These are phyloP conservation scores for Turnera subulata DNA, from an alignment of 345 rosid species.

Conservation along the genomic window DNA sequence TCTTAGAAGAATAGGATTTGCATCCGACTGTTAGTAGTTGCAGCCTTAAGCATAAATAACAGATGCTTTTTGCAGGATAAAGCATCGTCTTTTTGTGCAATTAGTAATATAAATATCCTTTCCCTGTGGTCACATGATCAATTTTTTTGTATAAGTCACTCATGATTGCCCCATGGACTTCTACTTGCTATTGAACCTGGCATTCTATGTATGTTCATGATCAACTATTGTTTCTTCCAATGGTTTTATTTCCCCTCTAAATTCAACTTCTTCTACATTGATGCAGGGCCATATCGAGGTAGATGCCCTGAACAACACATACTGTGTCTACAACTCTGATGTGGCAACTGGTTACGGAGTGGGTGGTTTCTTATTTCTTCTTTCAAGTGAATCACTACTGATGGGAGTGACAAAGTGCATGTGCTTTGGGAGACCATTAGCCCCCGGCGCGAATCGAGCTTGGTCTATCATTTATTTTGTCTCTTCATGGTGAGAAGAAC, in stretches of 20 bases:
- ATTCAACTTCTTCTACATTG: conserved; percentile 9
- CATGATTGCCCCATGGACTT: too few relatives aligned
- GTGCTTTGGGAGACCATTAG: conserved; percentile 88
- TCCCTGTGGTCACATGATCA: too few relatives aligned
- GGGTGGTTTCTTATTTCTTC: conserved; percentile 88
- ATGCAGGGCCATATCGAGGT: conserved; percentile 50
- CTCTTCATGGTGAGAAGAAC: conserved; percentile 68
- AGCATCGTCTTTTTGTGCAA: too few relatives aligned
- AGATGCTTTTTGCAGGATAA: too few relatives aligned
- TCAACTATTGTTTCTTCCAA: too few relatives aligned
- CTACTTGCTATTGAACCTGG: too few relatives aligned
- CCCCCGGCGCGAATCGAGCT: conserved; percentile 80
- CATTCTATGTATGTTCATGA: too few relatives aligned
- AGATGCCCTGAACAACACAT: conserved; percentile 52
- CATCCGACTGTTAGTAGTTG: too few relatives aligned
- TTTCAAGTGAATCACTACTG: conserved; percentile 74
- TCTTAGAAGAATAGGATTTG: too few relatives aligned
- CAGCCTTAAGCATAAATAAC: too few relatives aligned
- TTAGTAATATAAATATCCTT: too few relatives aligned
- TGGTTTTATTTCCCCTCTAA: not conserved
- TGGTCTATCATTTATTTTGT: conserved; percentile 91
- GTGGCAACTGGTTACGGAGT: conserved; percentile 96
- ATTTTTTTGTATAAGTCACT: too few relatives aligned
- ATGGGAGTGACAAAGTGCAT: conserved; percentile 94
- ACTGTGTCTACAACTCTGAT: conserved; percentile 81